Conservation (phyloP, 2,329 filamentous ascomycete species). For the Fusarium papillatum region DNA sequence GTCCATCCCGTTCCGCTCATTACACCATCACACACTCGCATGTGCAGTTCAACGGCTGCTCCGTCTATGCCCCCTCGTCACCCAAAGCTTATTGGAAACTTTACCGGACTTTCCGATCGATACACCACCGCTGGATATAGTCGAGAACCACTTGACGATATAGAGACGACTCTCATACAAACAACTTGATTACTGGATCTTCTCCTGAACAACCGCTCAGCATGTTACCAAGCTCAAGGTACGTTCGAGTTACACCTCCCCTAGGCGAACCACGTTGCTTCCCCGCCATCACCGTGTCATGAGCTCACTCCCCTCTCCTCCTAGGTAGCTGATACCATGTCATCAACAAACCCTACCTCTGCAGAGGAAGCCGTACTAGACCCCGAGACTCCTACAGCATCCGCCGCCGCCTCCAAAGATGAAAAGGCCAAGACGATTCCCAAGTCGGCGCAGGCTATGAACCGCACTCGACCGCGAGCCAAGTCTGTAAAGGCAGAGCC, state of each 20-base stretch:
- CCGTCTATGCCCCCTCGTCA: constrained; percentile 16
- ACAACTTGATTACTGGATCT: constrained; percentile 2
- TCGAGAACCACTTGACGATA: constrained; percentile 2
- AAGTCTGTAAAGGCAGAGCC: constrained; percentile 55
- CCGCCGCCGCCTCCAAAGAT: constrained; percentile 20
- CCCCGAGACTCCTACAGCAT: constrained; percentile 37
- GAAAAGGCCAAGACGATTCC: constrained; percentile 48
- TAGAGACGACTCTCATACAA: not conserved
- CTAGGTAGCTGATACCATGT: constrained; percentile 44
- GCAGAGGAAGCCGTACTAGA: constrained; percentile 43
- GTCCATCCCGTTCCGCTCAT: constrained; percentile 6
- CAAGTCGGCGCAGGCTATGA: constrained; percentile 58
- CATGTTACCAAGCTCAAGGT: constrained; percentile 45
- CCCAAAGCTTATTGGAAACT: constrained; percentile 27
- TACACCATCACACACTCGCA: constrained; percentile 15
- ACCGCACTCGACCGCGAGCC: constrained; percentile 49
- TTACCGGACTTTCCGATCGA: constrained; percentile 22
- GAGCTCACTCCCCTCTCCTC: constrained; percentile 30
- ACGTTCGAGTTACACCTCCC: constrained; percentile 14
- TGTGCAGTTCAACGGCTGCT: constrained; percentile 37
- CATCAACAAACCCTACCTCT: constrained; percentile 42
- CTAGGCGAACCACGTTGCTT: constrained; percentile 1
- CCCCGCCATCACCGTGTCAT: constrained; percentile 6
- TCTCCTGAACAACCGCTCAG: constrained; percentile 38
- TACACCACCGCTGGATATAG: not conserved